phyloP scores from a whole-genome alignment of 352 stramenopile species.

The Pythium brachiatum region DNA sequence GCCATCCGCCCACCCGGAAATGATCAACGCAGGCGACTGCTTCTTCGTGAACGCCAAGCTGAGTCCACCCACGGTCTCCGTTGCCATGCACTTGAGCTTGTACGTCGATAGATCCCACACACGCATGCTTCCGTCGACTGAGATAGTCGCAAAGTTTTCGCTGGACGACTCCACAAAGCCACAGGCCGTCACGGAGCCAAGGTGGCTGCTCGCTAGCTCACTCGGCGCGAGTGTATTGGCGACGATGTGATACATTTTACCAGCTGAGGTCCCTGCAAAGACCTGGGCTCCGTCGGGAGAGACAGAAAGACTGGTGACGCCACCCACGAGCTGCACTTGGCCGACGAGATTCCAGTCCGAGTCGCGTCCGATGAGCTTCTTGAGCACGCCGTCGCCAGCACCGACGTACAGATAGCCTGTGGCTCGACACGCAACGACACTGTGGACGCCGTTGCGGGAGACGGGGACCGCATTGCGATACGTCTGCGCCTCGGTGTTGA shows the following conservation, averaged over 20 bases:
- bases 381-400: conserved; percentile 82
- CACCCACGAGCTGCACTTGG: conserved; percentile 80
- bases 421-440: conserved; percentile 55
- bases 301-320: conserved; percentile 74
- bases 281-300: conserved; percentile 48
- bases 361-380: conserved; percentile 75
- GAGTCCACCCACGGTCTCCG: conserved; percentile 48
- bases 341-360: conserved; percentile 80
- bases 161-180: conserved; percentile 50
- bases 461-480: conserved; percentile 66
- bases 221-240: conserved; percentile 44
- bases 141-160: conserved; percentile 72
- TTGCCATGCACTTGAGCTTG: conserved; percentile 63
- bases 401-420: conserved; percentile 77
- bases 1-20: conserved; percentile 75
- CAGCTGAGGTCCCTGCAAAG: conserved; percentile 67
- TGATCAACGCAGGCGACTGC: conserved; percentile 27
- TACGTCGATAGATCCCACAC: conserved; percentile 73
- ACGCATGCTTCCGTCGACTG: conserved; percentile 59
- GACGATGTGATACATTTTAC: conserved; percentile 69
- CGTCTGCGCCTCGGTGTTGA: conserved; percentile 63
- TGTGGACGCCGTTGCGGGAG: conserved; percentile 74
- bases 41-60: conserved; percentile 42
- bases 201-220: conserved; percentile 64
- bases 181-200: conserved; percentile 58